Evolutionary conservation across 768 basidiomycete genomes (phyloP), one percentile per base, ranked within the genome.

Genomic region (Tylopilus intermedius): DNA sequence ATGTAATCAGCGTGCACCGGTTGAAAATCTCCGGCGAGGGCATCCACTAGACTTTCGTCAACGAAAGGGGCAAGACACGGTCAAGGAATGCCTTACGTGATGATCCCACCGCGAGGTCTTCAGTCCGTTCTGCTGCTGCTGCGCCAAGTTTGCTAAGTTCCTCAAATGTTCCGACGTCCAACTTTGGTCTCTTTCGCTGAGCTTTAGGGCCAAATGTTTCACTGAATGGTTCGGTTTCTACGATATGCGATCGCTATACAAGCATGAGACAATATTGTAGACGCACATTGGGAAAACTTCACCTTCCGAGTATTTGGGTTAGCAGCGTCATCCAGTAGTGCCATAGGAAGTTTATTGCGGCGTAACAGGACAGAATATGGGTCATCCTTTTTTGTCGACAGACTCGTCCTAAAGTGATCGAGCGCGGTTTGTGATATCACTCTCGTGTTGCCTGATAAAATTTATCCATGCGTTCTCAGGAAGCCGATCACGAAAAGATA

Each of bases 181-280:
- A 74, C 57, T 81, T 82, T 1, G 94, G 90, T 58, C 80, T 79
- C 71, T 98, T 99, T 43, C 95, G 83, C 66, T 95, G 95, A 8
- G 94, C 89, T 63, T 95, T 97, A 2, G 91, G 88, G 4, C 95
- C 95, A 69, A 98, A 99, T 0, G 95, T 98, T 46, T 96, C 92
- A 4, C 78, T 65, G 68, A 96, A 99, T 0, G 94, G 90, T 67
- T 99, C 96, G 0, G 92, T 94, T 67, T 96, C 94, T 9, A 96
- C 90, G 27, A 99, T 94, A 62, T 97, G 93, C 5, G 93, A 76
- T 35, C 88, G 84, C 90, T 94, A 26, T 15, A 45, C 15, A 37
- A 32, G n/a, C 7, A 58, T 42, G 29, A 18, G 27, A 54, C 10
- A 47, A 5, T 24, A 47, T 7, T 38, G 32, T 8, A 30, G 5